Base-by-base conservation (phyloP, 2,329 filamentous ascomycete genomes). In the Fusarium miscanthi region DNA sequence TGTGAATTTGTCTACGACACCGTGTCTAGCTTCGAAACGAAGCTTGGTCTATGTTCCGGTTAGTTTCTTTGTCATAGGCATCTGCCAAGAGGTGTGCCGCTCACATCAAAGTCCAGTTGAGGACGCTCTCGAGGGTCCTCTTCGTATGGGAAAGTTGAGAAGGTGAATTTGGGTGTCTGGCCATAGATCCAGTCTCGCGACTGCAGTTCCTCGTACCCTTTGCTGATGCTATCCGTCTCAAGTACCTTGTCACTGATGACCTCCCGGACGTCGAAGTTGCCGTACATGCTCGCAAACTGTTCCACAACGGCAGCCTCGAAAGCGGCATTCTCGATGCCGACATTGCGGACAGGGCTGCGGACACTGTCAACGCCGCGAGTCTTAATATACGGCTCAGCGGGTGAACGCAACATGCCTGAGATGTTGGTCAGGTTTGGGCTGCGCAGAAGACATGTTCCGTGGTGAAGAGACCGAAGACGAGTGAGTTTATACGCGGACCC, bases 401-500 rank as follows among this genome's bases (percentile, higher is more conserved):
- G 94, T n/a, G 94, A 94, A 27, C 89, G 87, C 72, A 99, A 82
- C 77, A 95, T 90, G 5, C 87, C 82, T 3, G 91, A 89, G 33
- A 98, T 92, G 43, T 85, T 82, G 35, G 84, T 80, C 45, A 98
- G 84, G 78, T 97, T 93, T 4, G 92, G 92, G 59, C 93, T 95
- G 38, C 87, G 86, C 5, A 98, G 85, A 46, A 99, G 86, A 77
- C 94, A 96, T 0, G 96, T 99, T 12, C 95, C 96, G 81, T 99
- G 96, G 81, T 99, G 96, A 64, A 99, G 85, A 12, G 94, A 92
- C 48, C 95, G 88, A 53, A 89, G 84, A 30, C 93, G 87, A 0
- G 93, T 98, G 59, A 99, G 86, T 82, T 98, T 98, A 84, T 97
- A 99, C 16, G 96, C 96, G 2, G 94, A 98, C 3, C 96, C 96